Percentiles rank a stretch among this genome's conserved stretches.
Evolutionary conservation across 2,329 filamentous ascomycete genomes (phyloP).

Genomic region (Emmonsia crescens): DNA sequence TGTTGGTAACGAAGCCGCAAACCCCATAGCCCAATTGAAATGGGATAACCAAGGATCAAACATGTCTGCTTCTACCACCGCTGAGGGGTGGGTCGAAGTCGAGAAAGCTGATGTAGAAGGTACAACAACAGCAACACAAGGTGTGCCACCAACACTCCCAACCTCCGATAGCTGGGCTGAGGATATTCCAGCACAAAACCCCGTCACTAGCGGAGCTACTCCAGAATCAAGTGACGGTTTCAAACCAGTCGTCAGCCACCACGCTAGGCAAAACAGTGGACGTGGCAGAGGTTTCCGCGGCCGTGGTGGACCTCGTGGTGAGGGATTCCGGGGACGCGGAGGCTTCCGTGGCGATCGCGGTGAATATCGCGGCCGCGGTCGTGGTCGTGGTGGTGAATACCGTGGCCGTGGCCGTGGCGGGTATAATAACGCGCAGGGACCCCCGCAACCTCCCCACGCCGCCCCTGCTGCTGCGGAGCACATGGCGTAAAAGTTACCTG

Average conservation of each 20-base stretch:
- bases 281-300: conserved; percentile 26
- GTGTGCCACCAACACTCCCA: conserved; percentile 2
- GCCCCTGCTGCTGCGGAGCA: background rate
- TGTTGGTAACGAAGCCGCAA: conserved; percentile 31
- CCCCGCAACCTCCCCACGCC: background rate
- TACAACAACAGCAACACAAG: conserved; percentile 50
- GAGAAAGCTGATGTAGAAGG: conserved; percentile 64
- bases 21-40: conserved; percentile 39
- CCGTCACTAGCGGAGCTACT: conserved; percentile 11
- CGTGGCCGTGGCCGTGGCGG: conserved; percentile 27
- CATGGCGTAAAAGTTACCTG: background rate
- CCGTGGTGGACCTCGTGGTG: conserved; percentile 23
- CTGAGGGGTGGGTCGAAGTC: conserved; percentile 65
- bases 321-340: conserved; percentile 27
- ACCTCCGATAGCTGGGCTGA: conserved; percentile 59
- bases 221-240: conserved; percentile 21
- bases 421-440: background rate
- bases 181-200: conserved; percentile 51
- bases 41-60: conserved; percentile 45
- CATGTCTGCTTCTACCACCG: conserved; percentile 36
- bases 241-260: conserved; percentile 23
- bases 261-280: conserved; percentile 26
- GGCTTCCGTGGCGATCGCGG: conserved; percentile 22
- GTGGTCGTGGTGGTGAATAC: conserved; percentile 22
- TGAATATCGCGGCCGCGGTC: conserved; percentile 28